Evolutionary conservation across 83 land plant species (phyloP), one percentile per base, ranked within the genome.

Genomic region (Picea abies): DNA sequence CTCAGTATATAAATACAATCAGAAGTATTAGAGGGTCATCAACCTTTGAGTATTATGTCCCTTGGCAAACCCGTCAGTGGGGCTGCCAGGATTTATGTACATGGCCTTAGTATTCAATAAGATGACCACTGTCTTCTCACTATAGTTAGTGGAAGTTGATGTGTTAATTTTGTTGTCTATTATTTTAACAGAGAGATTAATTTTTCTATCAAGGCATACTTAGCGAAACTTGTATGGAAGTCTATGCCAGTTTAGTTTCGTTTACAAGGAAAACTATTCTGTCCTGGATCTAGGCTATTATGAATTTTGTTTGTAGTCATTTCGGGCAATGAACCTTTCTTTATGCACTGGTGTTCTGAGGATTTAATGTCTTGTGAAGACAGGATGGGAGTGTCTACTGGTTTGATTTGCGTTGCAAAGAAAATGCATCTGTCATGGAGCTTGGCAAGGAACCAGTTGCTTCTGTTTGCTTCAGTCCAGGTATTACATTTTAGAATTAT

Each of bases 371-470:
- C 19, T 15, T 17, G 2, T 2, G 56, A 49, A 69, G 19, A 69
- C 73, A 72, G 76, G 76, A 72, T 72, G 76, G 76, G 76, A 72
- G 76, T 72, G 76, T 72, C n/a, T 49, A n/a, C 56, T 17, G 41
- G 23, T 72, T 72, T 17, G 76, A 72, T 72, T 72, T 72, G 44
- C 76, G 76, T 37, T 72, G 52, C 76, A 72, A 72, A 12, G 76
- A 72, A 72, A 72, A 11, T n/a, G 52, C 76, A 72, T 72, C 25
- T 72, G 76, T 49, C 44, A 41, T 72, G 20, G 76, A 72, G n/a
- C 76, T 72, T 72, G 76, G 76, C n/a, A 72, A 49, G 20, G 76
- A 72, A 72, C 56, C 76, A 7, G 76, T 72, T 72, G 76, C 76
- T 41, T 41, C 76, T 69, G n/a, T 69, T 35, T 69, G 41, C 20